Conservation (phyloP, 139 green algal genomes). For the Spirogloea muscicola region DNA sequence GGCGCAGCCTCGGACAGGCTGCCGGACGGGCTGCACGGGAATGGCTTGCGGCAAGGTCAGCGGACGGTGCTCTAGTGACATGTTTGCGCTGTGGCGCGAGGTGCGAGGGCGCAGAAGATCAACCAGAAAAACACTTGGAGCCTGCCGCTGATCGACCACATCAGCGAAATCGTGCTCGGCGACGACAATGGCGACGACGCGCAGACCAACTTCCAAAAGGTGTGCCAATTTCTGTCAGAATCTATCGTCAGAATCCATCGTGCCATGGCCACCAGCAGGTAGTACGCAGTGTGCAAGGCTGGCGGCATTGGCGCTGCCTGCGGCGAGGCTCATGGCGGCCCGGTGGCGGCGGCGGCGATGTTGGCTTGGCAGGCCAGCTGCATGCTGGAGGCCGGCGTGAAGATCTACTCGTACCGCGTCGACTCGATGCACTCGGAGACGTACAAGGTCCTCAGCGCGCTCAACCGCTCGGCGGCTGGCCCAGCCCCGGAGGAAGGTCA, state of each 20-base stretch:
- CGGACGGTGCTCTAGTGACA: too few species aligned
- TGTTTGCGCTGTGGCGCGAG: too few species aligned
- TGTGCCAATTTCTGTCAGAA: too few species aligned
- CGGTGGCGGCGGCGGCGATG: too few species aligned
- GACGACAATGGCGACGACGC: constrained; percentile 49
- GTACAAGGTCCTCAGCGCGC: constrained; percentile 67
- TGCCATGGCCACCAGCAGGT: too few species aligned
- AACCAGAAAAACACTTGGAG: constrained; percentile 74
- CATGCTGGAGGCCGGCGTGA: constrained; percentile 83
- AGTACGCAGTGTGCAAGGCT: too few species aligned
- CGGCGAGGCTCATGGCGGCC: too few species aligned
- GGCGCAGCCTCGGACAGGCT: neutral
- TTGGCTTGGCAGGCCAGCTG: constrained; percentile 58
- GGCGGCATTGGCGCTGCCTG: too few species aligned
- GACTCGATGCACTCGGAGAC: constrained; percentile 77
- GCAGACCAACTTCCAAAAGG: constrained; percentile 81
- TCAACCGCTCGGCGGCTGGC: constrained; percentile 58
- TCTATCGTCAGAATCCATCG: neutral
- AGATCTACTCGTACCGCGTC: constrained; percentile 84
- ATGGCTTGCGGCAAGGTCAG: too few species aligned
- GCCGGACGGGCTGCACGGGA: neutral
- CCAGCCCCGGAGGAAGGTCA: too few species aligned
- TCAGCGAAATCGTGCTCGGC: constrained; percentile 65
- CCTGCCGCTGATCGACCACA: constrained; percentile 80
- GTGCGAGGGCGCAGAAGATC: constrained; percentile 56